Percentiles rank a stretch among this genome's conserved stretches.
Evolutionary conservation across 2,329 filamentous ascomycete genomes (phyloP).

Genomic region (Pseudocercospora cruenta): DNA sequence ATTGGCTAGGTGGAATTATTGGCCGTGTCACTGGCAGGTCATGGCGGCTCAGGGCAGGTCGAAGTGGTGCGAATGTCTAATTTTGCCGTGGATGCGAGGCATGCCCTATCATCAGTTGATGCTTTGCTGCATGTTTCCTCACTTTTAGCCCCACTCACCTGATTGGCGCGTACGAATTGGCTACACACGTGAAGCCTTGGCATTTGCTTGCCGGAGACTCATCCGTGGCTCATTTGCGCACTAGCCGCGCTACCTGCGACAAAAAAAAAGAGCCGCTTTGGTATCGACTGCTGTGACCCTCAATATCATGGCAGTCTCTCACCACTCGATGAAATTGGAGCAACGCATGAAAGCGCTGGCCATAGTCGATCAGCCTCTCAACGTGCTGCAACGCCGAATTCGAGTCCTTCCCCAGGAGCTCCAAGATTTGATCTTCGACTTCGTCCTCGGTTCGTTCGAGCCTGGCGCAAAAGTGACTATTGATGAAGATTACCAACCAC

Average conservation of each 20-base stretch:
- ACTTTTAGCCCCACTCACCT: neutral
- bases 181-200: neutral
- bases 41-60: too few relatives aligned
- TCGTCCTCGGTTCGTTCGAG: neutral
- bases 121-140: neutral
- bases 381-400: neutral
- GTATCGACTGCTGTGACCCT: neutral
- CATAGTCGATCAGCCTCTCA: neutral
- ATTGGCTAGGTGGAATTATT: too few relatives aligned
- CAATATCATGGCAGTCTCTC: neutral
- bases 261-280: too few relatives aligned
- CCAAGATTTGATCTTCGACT: conserved; percentile 13
- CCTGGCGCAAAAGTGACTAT: neutral
- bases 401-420: conserved; percentile 10
- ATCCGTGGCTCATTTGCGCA: neutral
- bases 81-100: too few relatives aligned
- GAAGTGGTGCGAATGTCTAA: too few relatives aligned
- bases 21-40: too few relatives aligned
- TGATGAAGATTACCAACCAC: neutral
- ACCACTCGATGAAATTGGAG: neutral
- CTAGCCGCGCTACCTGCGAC: neutral
- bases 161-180: neutral
- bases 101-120: neutral
- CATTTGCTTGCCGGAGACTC: neutral
- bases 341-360: neutral